Conservation (phyloP, 768 basidiomycete species). For the Amanita fuliginea region DNA sequence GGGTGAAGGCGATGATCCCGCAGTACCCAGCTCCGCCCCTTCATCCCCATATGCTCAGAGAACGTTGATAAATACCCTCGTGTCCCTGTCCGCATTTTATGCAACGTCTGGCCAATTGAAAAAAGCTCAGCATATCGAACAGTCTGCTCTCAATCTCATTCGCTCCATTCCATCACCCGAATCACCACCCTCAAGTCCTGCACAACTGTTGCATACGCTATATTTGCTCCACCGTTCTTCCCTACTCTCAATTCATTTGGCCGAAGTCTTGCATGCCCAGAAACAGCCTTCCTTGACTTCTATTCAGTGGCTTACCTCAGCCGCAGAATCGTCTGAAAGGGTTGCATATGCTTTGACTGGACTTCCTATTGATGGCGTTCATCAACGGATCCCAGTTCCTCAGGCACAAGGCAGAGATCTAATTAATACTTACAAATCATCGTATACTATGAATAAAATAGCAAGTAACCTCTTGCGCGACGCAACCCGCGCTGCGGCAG, state of each 20-base stretch:
- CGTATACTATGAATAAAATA: constrained; percentile 38
- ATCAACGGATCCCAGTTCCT: constrained; percentile 8
- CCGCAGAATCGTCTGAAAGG: constrained; percentile 59
- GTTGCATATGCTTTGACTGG: constrained; percentile 46
- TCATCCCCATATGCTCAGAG: constrained; percentile 55
- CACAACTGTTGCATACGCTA: constrained; percentile 51
- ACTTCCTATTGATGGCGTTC: constrained; percentile 24
- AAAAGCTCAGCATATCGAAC: constrained; percentile 46
- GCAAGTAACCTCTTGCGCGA: constrained; percentile 55
- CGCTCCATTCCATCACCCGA: constrained; percentile 40
- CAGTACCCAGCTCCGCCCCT: constrained; percentile 29
- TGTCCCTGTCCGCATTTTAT: constrained; percentile 65
- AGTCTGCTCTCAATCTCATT: constrained; percentile 42
- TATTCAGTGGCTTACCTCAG: constrained; percentile 44
- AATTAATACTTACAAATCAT: constrained; percentile 31
- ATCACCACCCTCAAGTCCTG: constrained; percentile 34
- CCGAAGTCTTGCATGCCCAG: constrained; percentile 56
- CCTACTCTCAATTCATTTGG: constrained; percentile 61
- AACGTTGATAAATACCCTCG: constrained; percentile 44
- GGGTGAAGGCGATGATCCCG: background rate
- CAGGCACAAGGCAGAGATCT: constrained; percentile 21
- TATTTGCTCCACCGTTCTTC: constrained; percentile 66
- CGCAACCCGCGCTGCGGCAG: constrained; percentile 57
- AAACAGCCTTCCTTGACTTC: constrained; percentile 29
- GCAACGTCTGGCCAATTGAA: constrained; percentile 45